These are phyloP conservation scores for Euclidium syriacum DNA, from an alignment of 345 rosid genomes.

Conservation along the genomic window DNA sequence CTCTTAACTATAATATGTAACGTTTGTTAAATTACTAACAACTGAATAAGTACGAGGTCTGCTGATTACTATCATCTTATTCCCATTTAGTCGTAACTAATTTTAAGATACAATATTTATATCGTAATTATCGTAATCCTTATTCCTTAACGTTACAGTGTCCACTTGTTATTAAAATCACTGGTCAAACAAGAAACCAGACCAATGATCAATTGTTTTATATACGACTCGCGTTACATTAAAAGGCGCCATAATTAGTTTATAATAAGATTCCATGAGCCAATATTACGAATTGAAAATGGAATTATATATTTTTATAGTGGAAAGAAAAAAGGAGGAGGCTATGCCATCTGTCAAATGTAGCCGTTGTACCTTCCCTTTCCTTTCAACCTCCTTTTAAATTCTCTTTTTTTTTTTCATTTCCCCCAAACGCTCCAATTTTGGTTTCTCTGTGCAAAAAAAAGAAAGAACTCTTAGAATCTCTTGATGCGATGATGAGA, in stretches of 20 bases:
- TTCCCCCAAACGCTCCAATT: constrained; percentile 21
- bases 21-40: neutral
- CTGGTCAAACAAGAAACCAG: constrained; percentile 22
- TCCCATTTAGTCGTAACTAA: neutral
- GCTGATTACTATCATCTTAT: neutral
- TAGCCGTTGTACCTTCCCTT: constrained; percentile 69
- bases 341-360: constrained; percentile 35
- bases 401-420: constrained; percentile 1
- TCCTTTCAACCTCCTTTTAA: constrained; percentile 17
- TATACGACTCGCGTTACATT: neutral
- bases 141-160: neutral
- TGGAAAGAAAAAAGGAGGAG: neutral
- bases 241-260: neutral
- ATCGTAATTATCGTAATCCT: constrained; percentile 1
- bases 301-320: neutral
- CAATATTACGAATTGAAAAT: neutral
- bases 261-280: constrained; percentile 8
- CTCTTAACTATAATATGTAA: neutral
- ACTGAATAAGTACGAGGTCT: neutral
- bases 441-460: neutral
- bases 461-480: neutral
- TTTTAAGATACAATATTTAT: neutral
- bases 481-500: constrained; percentile 11
- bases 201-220: constrained; percentile 1
- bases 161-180: neutral